Percentiles rank a stretch among this genome's conserved stretches.
Conservation (phyloP, 768 basidiomycete genomes). For the Gymnopilus dilepis region DNA sequence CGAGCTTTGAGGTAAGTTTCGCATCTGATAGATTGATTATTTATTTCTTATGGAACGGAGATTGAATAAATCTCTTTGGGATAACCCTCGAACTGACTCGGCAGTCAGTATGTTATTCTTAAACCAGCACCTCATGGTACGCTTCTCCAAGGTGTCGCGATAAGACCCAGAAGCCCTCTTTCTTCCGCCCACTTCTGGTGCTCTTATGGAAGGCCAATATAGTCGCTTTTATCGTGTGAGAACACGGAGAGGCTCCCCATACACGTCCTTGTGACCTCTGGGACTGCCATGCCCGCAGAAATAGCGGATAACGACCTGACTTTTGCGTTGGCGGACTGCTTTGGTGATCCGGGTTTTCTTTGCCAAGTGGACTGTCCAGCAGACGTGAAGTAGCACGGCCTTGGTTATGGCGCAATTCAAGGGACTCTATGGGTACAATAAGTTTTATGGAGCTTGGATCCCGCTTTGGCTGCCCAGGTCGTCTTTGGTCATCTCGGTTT, state of each 20-base stretch:
- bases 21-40: too few relatives aligned
- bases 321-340: neutral
- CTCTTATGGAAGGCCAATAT: neutral
- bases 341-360: too few relatives aligned
- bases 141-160: neutral
- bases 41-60: too few relatives aligned
- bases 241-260: neutral
- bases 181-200: neutral
- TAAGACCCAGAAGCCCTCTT: constrained; percentile 1
- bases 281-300: neutral
- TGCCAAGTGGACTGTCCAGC: too few relatives aligned
- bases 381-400: too few relatives aligned
- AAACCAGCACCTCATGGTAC: neutral
- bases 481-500: constrained; percentile 17
- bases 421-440: constrained; percentile 2
- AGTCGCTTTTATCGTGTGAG: neutral
- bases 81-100: too few relatives aligned
- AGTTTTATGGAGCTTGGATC: constrained; percentile 2
- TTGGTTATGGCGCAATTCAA: neutral
- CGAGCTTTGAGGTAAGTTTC: too few relatives aligned
- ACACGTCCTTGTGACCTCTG: neutral
- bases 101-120: too few relatives aligned
- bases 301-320: neutral
- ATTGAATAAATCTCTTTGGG: too few relatives aligned
- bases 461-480: constrained; percentile 17